Percentiles rank a stretch among this genome's conserved stretches.
phyloP scores from a whole-genome alignment of 2,329 filamentous ascomycete species.

The Apiospora arundinis region DNA sequence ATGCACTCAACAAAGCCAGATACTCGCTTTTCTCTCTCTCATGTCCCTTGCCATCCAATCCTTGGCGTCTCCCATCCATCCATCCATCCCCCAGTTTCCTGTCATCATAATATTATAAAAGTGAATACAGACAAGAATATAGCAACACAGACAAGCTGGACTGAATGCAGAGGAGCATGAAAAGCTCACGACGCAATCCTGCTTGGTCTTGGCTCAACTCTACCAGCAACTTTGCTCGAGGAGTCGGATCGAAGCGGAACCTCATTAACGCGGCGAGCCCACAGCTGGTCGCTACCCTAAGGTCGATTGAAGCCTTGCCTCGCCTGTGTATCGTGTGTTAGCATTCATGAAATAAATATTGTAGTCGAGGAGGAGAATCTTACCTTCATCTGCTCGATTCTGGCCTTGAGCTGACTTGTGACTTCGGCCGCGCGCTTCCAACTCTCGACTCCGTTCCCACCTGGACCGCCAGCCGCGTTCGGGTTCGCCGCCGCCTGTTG shows the following conservation, averaged over 20 bases:
- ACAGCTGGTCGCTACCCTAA: slow-evolving; percentile 27
- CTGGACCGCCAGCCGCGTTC: slow-evolving; percentile 13
- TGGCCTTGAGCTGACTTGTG: slow-evolving; percentile 93
- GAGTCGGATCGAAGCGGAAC: neutral
- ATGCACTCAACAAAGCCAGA: slow-evolving; percentile 21
- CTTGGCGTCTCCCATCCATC: neutral
- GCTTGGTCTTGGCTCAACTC: neutral
- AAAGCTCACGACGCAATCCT: neutral
- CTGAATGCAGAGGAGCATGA: neutral
- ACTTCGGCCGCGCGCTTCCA: slow-evolving; percentile 98
- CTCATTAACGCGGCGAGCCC: neutral
- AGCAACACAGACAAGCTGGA: neutral
- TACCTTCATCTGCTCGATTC: slow-evolving; percentile 98
- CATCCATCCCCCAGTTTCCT: neutral
- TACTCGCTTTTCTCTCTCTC: slow-evolving; percentile 12
- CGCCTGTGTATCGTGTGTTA: slow-evolving; percentile 44
- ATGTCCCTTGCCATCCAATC: slow-evolving; percentile 5
- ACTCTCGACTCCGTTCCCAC: slow-evolving; percentile 74
- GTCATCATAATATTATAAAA: slow-evolving; percentile 1
- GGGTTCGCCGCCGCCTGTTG: slow-evolving; percentile 29
- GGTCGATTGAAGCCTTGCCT: slow-evolving; percentile 58
- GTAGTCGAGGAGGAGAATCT: slow-evolving; percentile 28
- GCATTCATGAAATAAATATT: slow-evolving; percentile 18
- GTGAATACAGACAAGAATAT: slow-evolving; percentile 5
- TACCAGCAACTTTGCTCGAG: neutral